phyloP scores from a whole-genome alignment of 1,284 basidiomycete genomes.

The Laetiporus sulphureus region DNA sequence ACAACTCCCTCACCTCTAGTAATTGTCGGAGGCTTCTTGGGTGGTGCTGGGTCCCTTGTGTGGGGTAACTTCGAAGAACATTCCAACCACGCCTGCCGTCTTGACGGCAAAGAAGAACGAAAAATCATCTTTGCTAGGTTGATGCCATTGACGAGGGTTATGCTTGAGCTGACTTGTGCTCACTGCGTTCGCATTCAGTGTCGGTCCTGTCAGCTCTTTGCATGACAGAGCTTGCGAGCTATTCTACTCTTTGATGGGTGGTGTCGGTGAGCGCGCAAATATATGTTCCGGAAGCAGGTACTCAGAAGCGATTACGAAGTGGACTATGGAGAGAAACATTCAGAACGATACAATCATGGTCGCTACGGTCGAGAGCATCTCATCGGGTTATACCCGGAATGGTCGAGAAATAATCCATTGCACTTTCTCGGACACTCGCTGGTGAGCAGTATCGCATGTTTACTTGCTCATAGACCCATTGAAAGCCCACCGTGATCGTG shows the following conservation, averaged over 20 bases:
- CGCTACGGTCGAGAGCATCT: conserved; percentile 37
- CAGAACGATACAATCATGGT: conserved; percentile 29
- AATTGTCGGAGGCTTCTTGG: conserved; percentile 51
- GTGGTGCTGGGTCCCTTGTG: conserved; percentile 31
- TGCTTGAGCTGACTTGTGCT: not conserved
- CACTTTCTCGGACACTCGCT: conserved; percentile 53
- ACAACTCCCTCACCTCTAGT: conserved; percentile 36
- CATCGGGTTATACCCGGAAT: conserved; percentile 39
- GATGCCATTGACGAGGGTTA: conserved; percentile 8
- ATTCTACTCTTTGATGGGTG: conserved; percentile 45
- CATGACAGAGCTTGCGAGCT: conserved; percentile 56
- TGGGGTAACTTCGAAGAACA: conserved; percentile 39
- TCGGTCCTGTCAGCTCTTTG: conserved; percentile 46
- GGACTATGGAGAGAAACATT: conserved; percentile 36
- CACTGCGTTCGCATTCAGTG: conserved; percentile 22
- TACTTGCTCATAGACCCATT: too few species aligned
- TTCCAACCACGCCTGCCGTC: conserved; percentile 21
- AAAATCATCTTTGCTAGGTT: conserved; percentile 31
- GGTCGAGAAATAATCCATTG: conserved; percentile 37
- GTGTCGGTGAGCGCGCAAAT: conserved; percentile 28
- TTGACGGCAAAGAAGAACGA: conserved; percentile 12
- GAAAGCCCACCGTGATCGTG: too few species aligned
- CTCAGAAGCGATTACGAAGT: conserved; percentile 15
- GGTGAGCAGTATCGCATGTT: conserved; percentile 22
- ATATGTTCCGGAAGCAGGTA: conserved; percentile 5